Base-by-base conservation (phyloP, 192 early-diverging fungal species). In the Umbelopsis isabellina region DNA sequence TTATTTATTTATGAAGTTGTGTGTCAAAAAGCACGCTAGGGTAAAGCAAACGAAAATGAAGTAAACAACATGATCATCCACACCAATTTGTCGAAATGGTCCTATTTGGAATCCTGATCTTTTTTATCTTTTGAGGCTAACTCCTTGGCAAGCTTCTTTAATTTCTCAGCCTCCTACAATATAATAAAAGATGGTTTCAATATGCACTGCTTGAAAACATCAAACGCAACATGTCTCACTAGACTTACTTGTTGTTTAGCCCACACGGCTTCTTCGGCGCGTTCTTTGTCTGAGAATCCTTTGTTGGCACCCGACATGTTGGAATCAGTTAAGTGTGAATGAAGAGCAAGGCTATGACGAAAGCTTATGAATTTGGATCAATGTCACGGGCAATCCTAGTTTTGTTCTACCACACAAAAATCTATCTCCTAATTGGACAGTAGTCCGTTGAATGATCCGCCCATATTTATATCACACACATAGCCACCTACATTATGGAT, bases 101-200 rank as follows among this genome's bases (percentile, higher is more conserved):
- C 30, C 23, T 61, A 61, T 61, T 61, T 61, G 55, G 55, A 16
- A 61, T 55, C 25, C 8, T 55, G 22, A 25, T 35, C 55, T 25
- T 61, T 61, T 30, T 61, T 61, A 35, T 61, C 55, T 13, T 61
- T 61, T 0, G 15, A 18, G 2, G 55, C 55, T 13, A 61, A 61
- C 13, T 33, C 55, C 55, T 61, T 61, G 25, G 55, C 55, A 25
- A 61, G 55, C 27, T 61, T 35, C 55, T 61, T 61, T 3, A 61
- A 30, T 61, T 35, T 61, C 55, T 61, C 55, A 3, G 30, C 55
- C 37, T 61, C 55, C 55, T 61, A 16, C 2, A 11, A 15, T 8
- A 15, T 1, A 12, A 27, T 25, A 22, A 25, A 55, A 27, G 13
- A 0, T 15, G 52, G 13, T 22, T 25, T 15, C 7, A 10, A 25